Conservation (phyloP, 139 green algal species). For the Desmodesmus armatus region DNA sequence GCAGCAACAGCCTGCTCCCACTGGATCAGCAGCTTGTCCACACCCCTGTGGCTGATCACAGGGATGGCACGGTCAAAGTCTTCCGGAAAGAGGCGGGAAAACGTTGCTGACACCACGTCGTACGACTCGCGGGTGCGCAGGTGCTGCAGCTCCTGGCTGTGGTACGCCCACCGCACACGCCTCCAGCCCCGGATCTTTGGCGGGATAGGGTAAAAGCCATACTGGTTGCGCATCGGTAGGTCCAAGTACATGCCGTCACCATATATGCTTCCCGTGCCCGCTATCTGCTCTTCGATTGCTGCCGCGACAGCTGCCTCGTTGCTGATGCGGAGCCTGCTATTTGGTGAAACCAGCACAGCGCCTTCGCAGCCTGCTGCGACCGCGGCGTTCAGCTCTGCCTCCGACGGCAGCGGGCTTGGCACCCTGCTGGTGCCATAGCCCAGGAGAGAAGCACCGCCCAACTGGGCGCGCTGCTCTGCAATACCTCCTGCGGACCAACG, state of each 20-base stretch:
- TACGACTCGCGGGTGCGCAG: slow-evolving; percentile 15
- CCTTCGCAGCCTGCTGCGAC: too few species aligned
- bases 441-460: too few species aligned
- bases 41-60: slow-evolving; percentile 63
- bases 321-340: too few species aligned
- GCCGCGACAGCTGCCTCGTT: too few species aligned
- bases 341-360: too few species aligned
- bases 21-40: slow-evolving; percentile 65
- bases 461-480: too few species aligned
- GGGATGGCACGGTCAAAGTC: slow-evolving; percentile 69
- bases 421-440: too few species aligned
- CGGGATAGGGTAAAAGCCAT: neutral
- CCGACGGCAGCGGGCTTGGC: too few species aligned
- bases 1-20: slow-evolving; percentile 38
- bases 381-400: too few species aligned
- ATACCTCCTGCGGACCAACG: too few species aligned
- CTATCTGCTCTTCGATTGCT: too few species aligned
- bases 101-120: slow-evolving; percentile 43
- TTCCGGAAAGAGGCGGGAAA: slow-evolving; percentile 54
- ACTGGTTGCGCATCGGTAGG: neutral
- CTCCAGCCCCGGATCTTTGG: neutral
- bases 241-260: neutral
- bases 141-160: neutral
- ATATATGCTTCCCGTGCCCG: neutral
- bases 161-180: neutral